Base-by-base conservation (phyloP, 2,329 filamentous ascomycete genomes). In the Plectosphaerella cucumerina region DNA sequence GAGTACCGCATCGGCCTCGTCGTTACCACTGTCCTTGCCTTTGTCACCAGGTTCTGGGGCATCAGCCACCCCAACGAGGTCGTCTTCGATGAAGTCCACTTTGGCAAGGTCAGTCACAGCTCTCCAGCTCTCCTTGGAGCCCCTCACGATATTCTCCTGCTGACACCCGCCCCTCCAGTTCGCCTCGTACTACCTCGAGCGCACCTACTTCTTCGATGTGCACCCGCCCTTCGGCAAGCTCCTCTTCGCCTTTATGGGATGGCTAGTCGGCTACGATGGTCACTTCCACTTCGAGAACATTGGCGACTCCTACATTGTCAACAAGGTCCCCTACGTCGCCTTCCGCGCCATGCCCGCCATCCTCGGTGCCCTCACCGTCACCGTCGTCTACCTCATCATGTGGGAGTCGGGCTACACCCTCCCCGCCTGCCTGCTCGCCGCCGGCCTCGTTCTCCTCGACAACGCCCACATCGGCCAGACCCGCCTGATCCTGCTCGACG, bases 121-220 rank as follows among this genome's bases (percentile, higher is more conserved):
- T 14, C 34, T 22, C 12, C 17, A 6, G 39, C n/a, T 11, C 11
- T 6, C 6, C 11, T 10, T 41, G 37, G 5, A 37, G 34, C 48
- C 21, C 42, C 56, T 59, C 49, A 56, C 59, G 9, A 15, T 50
- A 18, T 59, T 5, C 20, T 52, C 23, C 23, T 26, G n/a, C 26
- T 31, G 6, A 31, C 21, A 60, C 10, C 26, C 10, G 21, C 44
- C 21, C n/a, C 22, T 43, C n/a, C 60, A 87, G 84, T 87, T 87
- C 65, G 84, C 84, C 50, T 87, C 84, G 10, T 87, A 84, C 67
- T 99, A 99, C 70, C 86, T 99, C 61, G 87, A 97, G 74, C 87
- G 91, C 63, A 97, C 91, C 56, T 99, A 97, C 77, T 99, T 99
- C 80, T 99, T 99, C 84, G 94, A 99, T 75, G 94, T 99, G 50